Base-by-base conservation (phyloP, 225 moss, liverwort and hornwort genomes). In the Straminergon stramineum region DNA sequence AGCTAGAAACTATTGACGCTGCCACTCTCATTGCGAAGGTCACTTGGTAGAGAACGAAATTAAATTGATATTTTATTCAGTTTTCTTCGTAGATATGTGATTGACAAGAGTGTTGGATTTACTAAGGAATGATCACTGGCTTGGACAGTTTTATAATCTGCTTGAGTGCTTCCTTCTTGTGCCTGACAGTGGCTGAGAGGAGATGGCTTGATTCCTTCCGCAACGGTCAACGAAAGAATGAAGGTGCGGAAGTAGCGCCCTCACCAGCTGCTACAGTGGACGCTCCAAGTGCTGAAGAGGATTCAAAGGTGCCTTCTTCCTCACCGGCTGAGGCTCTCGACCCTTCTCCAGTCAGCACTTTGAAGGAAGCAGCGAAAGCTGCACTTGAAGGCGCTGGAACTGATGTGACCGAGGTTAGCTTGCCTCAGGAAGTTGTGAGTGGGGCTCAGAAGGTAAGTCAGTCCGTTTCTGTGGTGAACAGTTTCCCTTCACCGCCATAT, bases 191-290 rank as follows among this genome's bases (percentile, higher is more conserved):
- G 86, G 48, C 58, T 48, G 93, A 92, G 90, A 91, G 66, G 89
- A 90, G 34, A 70, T 71, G 85, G 69, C 52, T 92, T 63, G 92
- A 93, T 37, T 88, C 69, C 68, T 64, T 92, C 79, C 93, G 91
- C 74, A 93, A 86, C 41, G 73, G 83, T 84, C 92, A 89, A 83
- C 91, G 68, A 45, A 92, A 92, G 87, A 89, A 85, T 79, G 90
- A 85, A 81, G 57, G 24, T 84, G 43, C 77, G 21, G 90, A 89
- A 61, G 79, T 20, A 64, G 57, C 45, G 22, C 41, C 82, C 15
- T 64, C 85, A 39, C 89, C 92, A 64, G 80, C 53, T 23, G 41
- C 83, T 68, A 75, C 79, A 43, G 68, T 51, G 53, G 91, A 91
- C 27, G 35, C 86, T 90, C 81, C 87, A 24, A 86, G 32, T 84